Base-by-base conservation (phyloP, 2,329 filamentous ascomycete genomes). In the Verticillium tricorpus region DNA sequence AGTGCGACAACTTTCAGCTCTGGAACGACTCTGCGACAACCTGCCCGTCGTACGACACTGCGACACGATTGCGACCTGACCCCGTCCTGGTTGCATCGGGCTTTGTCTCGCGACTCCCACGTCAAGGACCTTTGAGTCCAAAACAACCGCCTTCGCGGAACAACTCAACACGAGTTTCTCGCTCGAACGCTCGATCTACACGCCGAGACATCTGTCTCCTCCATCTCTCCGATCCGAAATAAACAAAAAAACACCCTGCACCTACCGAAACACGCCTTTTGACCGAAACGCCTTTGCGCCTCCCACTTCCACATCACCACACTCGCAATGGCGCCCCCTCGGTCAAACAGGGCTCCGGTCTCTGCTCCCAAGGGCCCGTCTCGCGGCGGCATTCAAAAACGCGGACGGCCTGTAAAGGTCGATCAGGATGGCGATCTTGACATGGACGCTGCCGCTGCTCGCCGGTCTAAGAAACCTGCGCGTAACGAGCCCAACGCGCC, bases 371-470 rank as follows among this genome's bases (percentile, higher is more conserved):
- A 37, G 55, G 61, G 28, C 12, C 56, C 54, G 56, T 62, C 70
- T 31, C 76, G 80, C 67, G 79, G 79, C 39, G 84, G 84, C 34
- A 80, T 86, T 60, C 73, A 76, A 22, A 86, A 85, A 70, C 80
- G 69, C 12, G 72, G 71, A 50, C 65, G 68, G 22, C 61, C 70
- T 4, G 67, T 69, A 3, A 79, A 76, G 64, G 70, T 78, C 57
- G 85, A 87, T 67, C 75, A 78, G 60, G 85, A 87, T 75, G 85
- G 85, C 35, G 85, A 87, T 67, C 76, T 87, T n/a, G 78, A 84
- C 35, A 87, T 87, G 85, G 82, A 81, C 65, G 73, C 72, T 17
- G 61, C 58, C 9, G 60, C 45, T 34, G 70, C 69, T 56, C 70
- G 73, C 65, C 72, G 76, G 62, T 64, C 71, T n/a, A 74, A 72